Conservation (phyloP, 2,329 filamentous ascomycete genomes). For the Zasmidium citrigriseum region DNA sequence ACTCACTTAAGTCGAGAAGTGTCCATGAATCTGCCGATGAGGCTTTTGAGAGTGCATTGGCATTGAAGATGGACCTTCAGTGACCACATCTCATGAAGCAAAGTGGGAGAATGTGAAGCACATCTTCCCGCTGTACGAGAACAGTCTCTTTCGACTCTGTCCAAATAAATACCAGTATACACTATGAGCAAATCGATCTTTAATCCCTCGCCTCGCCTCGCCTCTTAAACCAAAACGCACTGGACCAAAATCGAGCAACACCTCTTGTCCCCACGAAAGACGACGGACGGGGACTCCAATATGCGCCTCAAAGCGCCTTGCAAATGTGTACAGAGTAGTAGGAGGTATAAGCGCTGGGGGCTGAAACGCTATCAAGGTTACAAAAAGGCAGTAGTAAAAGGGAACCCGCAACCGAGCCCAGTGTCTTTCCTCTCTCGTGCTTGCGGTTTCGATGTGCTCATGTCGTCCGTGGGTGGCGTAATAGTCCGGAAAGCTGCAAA, state of each 20-base stretch:
- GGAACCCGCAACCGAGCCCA: constrained; percentile 6
- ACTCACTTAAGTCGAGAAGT: no score
- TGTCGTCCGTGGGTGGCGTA: constrained; percentile 6
- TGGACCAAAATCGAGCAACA: neutral
- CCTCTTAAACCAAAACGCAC: neutral
- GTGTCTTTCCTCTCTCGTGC: neutral
- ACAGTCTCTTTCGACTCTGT: neutral
- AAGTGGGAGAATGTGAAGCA: no score
- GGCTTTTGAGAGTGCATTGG: no score
- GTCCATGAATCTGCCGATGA: no score
- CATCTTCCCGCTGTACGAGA: neutral
- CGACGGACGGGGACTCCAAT: neutral
- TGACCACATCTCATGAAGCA: no score
- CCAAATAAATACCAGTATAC: neutral
- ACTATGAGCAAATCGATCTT: neutral
- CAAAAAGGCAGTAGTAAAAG: neutral
- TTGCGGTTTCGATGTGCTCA: constrained; percentile 10
- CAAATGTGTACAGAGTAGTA: neutral
- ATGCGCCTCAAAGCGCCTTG: neutral
- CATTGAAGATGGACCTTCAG: no score
- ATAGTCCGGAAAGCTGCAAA: constrained; percentile 1
- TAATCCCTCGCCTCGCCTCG: neutral
- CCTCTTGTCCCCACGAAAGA: neutral
- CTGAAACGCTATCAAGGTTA: constrained; percentile 19
- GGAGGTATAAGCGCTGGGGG: neutral